Evolutionary conservation across 169 alveolate genomes (phyloP), one percentile per base, ranked within the genome.

Genomic region (Plasmodium fragile): DNA sequence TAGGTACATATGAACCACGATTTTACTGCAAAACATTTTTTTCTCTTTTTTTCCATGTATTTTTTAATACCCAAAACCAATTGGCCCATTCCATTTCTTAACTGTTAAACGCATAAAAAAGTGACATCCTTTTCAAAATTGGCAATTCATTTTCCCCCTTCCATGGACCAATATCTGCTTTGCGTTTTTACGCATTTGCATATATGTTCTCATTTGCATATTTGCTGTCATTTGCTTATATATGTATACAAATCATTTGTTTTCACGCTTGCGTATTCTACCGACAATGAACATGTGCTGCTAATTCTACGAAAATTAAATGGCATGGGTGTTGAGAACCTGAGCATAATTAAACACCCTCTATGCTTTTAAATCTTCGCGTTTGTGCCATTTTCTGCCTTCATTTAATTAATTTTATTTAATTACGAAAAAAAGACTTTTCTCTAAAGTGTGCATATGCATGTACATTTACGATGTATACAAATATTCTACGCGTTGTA

Each of bases 381-480:
- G n/a, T 22, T 25, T 65, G 25, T 13, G 25, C 59, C 59, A 49
- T 65, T 65, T 25, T 22, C 75, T 65, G 18, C 25, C 32, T 59
- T 59, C 59, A 16, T 16, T 65, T 25, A 65, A 25, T 65, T 65
- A 25, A 65, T 65, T 65, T 65, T 65, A 18, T 8, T 65, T 65
- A 65, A 22, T 65, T 65, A 65, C 75, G 75, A 65, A 65, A 65
- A 65, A 65, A 65, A 65, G 75, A 65, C 75, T 65, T 59, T 59
- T 65, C 39, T 22, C 39, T 22, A 65, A 65, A 65, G 75, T 65
- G 10, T 65, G 75, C 36, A 25, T 65, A 65, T 22, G 36, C 36
- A 65, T 22, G 10, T 28, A 65, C 75, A 65, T 25, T 18, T 65
- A n/a, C 30, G 39, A 65, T 65, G 36, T 28, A 25, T 65, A 11